phyloP scores from a whole-genome alignment of 139 green algal species.

The Spirogloea muscicola region DNA sequence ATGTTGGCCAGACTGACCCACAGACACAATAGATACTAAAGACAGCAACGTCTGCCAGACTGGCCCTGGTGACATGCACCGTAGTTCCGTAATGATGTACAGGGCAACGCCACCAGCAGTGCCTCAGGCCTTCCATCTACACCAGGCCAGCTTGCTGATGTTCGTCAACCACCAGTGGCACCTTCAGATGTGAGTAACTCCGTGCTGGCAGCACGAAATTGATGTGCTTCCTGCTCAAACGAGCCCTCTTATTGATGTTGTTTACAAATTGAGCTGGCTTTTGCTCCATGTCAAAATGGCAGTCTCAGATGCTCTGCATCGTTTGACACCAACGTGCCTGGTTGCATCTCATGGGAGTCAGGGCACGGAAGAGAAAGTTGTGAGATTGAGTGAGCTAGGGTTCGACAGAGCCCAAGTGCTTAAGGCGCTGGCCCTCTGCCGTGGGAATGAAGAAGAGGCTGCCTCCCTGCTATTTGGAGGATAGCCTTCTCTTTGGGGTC shows the following conservation, averaged over 20 bases:
- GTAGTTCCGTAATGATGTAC: no score
- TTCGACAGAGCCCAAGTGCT: background rate
- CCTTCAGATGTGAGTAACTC: background rate
- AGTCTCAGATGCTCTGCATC: background rate
- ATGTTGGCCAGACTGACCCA: no score
- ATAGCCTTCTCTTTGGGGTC: no score
- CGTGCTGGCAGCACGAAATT: background rate
- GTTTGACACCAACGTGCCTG: background rate
- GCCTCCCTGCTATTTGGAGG: constrained; percentile 8
- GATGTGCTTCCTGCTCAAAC: background rate
- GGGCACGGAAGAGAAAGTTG: background rate
- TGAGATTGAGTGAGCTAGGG: constrained; percentile 9
- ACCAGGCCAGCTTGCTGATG: no score
- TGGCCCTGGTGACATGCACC: no score
- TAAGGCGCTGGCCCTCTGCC: constrained; percentile 4
- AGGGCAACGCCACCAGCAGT: no score
- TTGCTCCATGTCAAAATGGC: background rate
- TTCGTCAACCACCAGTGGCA: no score
- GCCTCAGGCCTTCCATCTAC: no score
- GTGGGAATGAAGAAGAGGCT: constrained; percentile 12
- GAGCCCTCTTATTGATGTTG: no score
- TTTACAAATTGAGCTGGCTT: background rate
- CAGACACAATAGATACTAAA: no score
- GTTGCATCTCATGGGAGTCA: background rate
- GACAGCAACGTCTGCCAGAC: no score